Evolutionary conservation across 2,329 filamentous ascomycete species (phyloP).

Genomic region (Colletotrichum sp.): DNA sequence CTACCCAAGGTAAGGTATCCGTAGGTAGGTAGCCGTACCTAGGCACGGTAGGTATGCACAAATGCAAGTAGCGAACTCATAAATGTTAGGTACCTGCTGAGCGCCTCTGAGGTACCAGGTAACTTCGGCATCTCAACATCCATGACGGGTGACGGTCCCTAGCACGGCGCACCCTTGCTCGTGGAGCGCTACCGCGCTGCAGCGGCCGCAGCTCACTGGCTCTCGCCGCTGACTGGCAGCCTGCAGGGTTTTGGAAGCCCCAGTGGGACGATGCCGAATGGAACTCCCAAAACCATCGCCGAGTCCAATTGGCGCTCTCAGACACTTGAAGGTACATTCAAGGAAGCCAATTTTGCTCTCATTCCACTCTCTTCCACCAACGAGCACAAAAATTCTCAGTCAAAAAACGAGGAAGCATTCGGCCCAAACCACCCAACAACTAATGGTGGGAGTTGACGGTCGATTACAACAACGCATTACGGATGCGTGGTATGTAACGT

Average conservation of each 20-base stretch:
- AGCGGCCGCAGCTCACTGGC: slow-evolving; percentile 15
- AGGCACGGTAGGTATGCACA: neutral
- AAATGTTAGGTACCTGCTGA: neutral
- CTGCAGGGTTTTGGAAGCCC: neutral
- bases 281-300: neutral
- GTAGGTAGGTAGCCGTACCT: no score
- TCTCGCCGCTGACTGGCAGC: slow-evolving; percentile 1
- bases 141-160: neutral
- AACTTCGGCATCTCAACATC: slow-evolving; percentile 4
- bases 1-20: neutral
- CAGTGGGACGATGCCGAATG: neutral
- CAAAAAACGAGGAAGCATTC: neutral
- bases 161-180: slow-evolving; percentile 7
- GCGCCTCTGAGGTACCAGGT: neutral
- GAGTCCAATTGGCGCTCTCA: neutral
- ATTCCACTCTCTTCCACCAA: slow-evolving; percentile 10
- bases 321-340: neutral
- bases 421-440: neutral
- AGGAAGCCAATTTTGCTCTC: neutral
- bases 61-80: neutral
- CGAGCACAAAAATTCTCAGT: neutral
- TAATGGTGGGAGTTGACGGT: neutral
- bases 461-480: neutral
- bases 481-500: neutral
- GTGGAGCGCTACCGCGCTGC: neutral